phyloP scores from a whole-genome alignment of 495 filamentous ascomycete species.

The Copromyces sp. region DNA sequence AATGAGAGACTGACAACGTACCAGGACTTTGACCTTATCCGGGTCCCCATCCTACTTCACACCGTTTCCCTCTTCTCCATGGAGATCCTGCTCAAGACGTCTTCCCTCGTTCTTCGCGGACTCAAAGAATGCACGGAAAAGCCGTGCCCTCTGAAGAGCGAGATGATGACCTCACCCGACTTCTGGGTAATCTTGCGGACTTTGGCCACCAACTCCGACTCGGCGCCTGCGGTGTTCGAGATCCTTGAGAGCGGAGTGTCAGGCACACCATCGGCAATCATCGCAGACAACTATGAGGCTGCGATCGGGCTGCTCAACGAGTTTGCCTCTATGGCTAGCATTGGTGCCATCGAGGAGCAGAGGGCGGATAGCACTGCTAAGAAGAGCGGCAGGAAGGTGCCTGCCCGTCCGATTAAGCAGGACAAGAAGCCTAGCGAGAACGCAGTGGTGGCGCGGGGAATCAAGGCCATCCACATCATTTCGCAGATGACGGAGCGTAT shows the following conservation, averaged over 20 bases:
- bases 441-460: conserved; percentile 63
- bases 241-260: conserved; percentile 66
- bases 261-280: conserved; percentile 60
- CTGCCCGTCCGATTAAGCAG: conserved; percentile 37
- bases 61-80: conserved; percentile 79
- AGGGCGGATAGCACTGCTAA: conserved; percentile 49
- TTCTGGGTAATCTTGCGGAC: conserved; percentile 89
- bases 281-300: conserved; percentile 90
- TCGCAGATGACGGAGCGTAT: conserved; percentile 71
- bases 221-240: conserved; percentile 69
- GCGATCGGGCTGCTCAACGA: conserved; percentile 75
- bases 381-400: conserved; percentile 33
- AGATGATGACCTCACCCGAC: conserved; percentile 91
- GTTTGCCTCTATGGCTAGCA: conserved; percentile 74
- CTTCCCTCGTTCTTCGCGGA: conserved; percentile 64
- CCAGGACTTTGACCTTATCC: conserved; percentile 80
- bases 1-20: conserved; percentile 10
- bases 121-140: conserved; percentile 69
- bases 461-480: conserved; percentile 70
- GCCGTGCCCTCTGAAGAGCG: conserved; percentile 66
- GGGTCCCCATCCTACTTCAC: conserved; percentile 87
- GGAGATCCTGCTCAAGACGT: conserved; percentile 63
- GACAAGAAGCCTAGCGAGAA: conserved; percentile 46
- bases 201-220: conserved; percentile 55
- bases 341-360: conserved; percentile 73